Percentiles rank a stretch among this genome's conserved stretches.
Evolutionary conservation across 208 protist species (phyloP).

Genomic region (Trypanosoma mega): DNA sequence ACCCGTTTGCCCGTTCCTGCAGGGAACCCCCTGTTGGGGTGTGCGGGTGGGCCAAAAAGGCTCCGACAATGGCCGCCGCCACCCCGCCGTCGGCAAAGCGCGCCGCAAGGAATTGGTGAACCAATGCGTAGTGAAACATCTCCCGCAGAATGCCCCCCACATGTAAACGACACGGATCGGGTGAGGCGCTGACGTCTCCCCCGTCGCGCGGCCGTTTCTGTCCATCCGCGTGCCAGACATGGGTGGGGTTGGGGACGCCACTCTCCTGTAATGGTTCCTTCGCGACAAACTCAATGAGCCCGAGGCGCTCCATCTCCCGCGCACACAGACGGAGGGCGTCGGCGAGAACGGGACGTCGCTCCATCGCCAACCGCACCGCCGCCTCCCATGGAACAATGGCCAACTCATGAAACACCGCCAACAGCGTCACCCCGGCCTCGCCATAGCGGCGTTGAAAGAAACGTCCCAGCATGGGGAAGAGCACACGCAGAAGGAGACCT

Average conservation of each 20-base stretch:
- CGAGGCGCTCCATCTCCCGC: constrained; percentile 41
- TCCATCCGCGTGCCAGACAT: too few species aligned
- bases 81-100: constrained; percentile 29
- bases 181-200: constrained; percentile 11
- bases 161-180: constrained; percentile 38
- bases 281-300: constrained; percentile 47
- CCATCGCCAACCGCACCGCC: constrained; percentile 43
- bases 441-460: constrained; percentile 56
- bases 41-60: constrained; percentile 23
- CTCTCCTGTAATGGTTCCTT: not conserved
- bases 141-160: constrained; percentile 30
- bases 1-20: constrained; percentile 14
- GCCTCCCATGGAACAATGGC: constrained; percentile 42
- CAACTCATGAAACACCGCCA: constrained; percentile 57
- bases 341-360: constrained; percentile 31
- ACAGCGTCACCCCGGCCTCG: constrained; percentile 47
- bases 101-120: constrained; percentile 24
- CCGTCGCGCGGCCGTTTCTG: not conserved
- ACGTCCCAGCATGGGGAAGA: constrained; percentile 55
- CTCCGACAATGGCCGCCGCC: constrained; percentile 34
- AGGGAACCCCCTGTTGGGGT: constrained; percentile 12
- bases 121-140: constrained; percentile 31
- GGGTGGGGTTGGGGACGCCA: too few species aligned
- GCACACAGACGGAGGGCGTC: constrained; percentile 44
- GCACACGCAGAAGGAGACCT: constrained; percentile 56